phyloP scores from a whole-genome alignment of 768 basidiomycete genomes.

The Tulasnella calospora region DNA sequence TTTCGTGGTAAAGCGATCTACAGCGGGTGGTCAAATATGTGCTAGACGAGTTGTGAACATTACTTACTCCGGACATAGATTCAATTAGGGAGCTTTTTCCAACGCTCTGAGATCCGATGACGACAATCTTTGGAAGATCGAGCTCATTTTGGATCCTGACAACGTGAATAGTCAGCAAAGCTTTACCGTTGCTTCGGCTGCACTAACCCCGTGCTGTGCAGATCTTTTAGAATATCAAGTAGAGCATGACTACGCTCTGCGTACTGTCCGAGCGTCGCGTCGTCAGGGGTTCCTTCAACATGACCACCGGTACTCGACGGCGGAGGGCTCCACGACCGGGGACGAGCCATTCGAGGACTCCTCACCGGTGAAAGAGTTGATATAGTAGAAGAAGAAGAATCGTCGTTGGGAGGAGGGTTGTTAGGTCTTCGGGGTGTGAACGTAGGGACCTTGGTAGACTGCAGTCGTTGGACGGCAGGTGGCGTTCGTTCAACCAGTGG shows the following conservation, averaged over 20 bases:
- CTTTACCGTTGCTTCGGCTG: background rate
- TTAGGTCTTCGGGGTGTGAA: too few species aligned
- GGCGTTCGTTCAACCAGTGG: too few species aligned
- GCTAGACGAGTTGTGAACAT: background rate
- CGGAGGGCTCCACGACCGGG: background rate
- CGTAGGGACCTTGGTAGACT: too few species aligned
- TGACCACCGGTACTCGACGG: background rate
- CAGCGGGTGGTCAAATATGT: background rate
- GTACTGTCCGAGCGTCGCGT: conserved; percentile 5
- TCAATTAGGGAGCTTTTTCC: conserved; percentile 77
- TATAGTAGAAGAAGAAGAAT: too few species aligned
- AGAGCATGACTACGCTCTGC: background rate
- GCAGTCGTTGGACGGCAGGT: too few species aligned
- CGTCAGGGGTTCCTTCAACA: background rate
- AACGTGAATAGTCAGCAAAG: background rate
- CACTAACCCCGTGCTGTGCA: conserved; percentile 19
- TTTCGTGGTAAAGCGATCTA: conserved; percentile 64
- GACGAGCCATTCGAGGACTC: background rate
- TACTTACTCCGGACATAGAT: conserved; percentile 49
- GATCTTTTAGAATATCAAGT: conserved; percentile 1
- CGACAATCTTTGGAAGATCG: conserved; percentile 67
- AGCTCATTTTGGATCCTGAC: conserved; percentile 43
- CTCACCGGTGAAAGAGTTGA: too few species aligned
- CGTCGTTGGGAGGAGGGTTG: too few species aligned
- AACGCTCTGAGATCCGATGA: conserved; percentile 66